Conservation (phyloP, 257 asterid species). For the Solanum piurae region DNA sequence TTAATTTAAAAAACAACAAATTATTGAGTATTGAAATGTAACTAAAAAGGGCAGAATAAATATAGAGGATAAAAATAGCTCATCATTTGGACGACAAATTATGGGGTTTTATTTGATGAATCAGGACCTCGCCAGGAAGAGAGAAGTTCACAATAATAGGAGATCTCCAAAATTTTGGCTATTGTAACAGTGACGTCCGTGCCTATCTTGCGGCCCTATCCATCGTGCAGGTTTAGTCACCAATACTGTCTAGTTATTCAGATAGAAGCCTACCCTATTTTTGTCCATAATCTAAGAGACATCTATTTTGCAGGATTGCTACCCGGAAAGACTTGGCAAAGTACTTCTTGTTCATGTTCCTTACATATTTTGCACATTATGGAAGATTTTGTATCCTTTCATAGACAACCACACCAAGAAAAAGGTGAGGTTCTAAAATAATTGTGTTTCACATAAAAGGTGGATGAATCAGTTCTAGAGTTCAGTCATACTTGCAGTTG, state of each 20-base stretch:
- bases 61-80: neutral
- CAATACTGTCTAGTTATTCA: neutral
- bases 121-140: constrained; percentile 47
- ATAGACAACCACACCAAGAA: constrained; percentile 69
- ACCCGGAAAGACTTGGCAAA: constrained; percentile 85
- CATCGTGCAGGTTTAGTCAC: constrained; percentile 11
- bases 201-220: constrained; percentile 49
- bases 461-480: neutral
- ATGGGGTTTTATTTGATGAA: neutral
- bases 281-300: neutral
- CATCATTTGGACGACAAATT: neutral
- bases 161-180: constrained; percentile 70
- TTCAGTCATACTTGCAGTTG: neutral
- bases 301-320: constrained; percentile 43
- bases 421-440: constrained; percentile 32
- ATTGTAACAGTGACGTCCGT: constrained; percentile 53
- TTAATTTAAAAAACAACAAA: neutral
- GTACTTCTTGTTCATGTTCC: constrained; percentile 48
- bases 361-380: constrained; percentile 41
- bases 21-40: neutral
- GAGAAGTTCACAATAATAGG: constrained; percentile 72
- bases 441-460: neutral
- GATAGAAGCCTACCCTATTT: neutral
- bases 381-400: constrained; percentile 66
- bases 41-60: neutral